A percentile compares a stretch with the other conserved stretches of the same genome.
These are phyloP conservation scores for Beauveria scarabaeidicola DNA, from an alignment of 2,329 filamentous ascomycete genomes.

Conservation along the genomic window DNA sequence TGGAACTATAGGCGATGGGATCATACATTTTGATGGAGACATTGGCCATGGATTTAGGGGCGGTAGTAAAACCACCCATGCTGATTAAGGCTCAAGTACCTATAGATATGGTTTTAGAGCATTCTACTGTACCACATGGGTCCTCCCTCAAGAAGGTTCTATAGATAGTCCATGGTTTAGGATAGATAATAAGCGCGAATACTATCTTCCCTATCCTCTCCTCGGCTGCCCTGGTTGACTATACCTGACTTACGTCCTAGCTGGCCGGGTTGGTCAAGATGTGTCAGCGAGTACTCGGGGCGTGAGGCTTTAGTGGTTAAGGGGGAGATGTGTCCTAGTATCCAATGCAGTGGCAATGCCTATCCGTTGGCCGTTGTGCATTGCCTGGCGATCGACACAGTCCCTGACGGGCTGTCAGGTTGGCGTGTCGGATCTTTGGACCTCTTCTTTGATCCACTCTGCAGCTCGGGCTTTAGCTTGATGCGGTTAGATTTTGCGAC, in stretches of 20 bases:
- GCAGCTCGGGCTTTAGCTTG: no score
- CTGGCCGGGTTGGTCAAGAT: not conserved
- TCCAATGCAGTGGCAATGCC: no score
- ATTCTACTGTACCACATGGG: not conserved
- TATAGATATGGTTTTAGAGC: not conserved
- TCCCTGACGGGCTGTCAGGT: no score
- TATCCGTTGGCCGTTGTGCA: not conserved
- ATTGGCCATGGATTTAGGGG: not conserved
- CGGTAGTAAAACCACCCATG: not conserved
- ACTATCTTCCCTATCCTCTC: not conserved
- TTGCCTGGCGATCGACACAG: no score
- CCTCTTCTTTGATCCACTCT: no score
- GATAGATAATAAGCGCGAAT: not conserved
- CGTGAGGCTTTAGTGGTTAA: not conserved
- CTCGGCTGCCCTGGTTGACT: not conserved
- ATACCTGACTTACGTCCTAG: not conserved
- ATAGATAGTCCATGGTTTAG: not conserved
- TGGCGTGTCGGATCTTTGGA: no score
- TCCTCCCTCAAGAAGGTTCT: not conserved
- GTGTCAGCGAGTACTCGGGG: not conserved
- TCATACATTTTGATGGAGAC: not conserved
- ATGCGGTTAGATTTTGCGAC: not conserved
- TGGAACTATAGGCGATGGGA: not conserved
- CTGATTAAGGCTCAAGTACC: not conserved
- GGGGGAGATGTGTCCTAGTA: not conserved